These are phyloP conservation scores for Tremellales sp. DNA, from an alignment of 1,284 basidiomycete genomes.

Conservation along the genomic window DNA sequence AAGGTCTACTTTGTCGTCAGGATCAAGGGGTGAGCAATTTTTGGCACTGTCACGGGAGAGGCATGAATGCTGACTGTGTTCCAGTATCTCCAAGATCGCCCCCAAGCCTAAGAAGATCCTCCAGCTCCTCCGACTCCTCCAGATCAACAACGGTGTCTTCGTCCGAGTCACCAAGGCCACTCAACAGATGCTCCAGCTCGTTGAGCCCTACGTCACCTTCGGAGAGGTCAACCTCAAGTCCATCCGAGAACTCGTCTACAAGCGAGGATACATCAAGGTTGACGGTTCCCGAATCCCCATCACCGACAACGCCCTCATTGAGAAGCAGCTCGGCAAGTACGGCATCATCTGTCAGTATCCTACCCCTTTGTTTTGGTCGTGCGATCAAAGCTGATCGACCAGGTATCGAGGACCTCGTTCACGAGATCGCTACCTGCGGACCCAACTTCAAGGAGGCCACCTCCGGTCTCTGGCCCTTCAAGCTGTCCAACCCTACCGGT, in stretches of 20 bases:
- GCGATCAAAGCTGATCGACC: background rate
- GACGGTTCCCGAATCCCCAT: conserved; percentile 96
- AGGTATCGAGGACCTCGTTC: conserved; percentile 88
- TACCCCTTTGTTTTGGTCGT: background rate
- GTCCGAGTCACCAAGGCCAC: conserved; percentile 96
- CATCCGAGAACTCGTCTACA: conserved; percentile 97
- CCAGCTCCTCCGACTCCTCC: conserved; percentile 94
- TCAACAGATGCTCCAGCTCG: conserved; percentile 93
- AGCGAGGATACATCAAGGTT: conserved; percentile 99
- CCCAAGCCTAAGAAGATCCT: conserved; percentile 99
- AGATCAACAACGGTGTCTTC: conserved; percentile 99
- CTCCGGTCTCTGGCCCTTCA: conserved; percentile 99
- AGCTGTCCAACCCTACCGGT: conserved; percentile 97
- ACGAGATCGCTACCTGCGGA: conserved; percentile 92
- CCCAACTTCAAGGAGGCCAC: conserved; percentile 99
- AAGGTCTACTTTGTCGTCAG: conserved; percentile 98
- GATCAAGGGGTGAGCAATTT: conserved; percentile 76
- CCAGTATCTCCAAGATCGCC: conserved; percentile 99
- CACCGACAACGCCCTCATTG: conserved; percentile 88
- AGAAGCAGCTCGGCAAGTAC: conserved; percentile 85
- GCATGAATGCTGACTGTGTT: background rate
- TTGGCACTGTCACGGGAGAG: too few species aligned
- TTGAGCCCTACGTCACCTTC: conserved; percentile 96
- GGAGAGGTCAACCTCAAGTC: conserved; percentile 91
- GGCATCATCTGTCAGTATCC: conserved; percentile 74